Percentiles rank a stretch among this genome's conserved stretches.
Evolutionary conservation across 345 rosid species (phyloP).

Genomic region (Populus pruinosa): DNA sequence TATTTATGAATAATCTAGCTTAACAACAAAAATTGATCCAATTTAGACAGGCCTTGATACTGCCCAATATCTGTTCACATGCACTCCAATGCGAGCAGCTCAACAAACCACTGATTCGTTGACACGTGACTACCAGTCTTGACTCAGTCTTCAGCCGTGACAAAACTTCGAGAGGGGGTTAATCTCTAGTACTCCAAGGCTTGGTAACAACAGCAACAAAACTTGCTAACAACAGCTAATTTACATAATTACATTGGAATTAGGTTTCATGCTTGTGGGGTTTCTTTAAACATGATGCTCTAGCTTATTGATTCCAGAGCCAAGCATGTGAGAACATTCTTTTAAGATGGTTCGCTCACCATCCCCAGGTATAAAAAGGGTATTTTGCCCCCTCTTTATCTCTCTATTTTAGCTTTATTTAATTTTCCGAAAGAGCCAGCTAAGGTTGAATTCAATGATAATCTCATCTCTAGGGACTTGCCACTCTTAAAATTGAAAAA

Average conservation of each 20-base stretch:
- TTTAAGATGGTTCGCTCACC: conserved; percentile 18
- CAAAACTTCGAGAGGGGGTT: background rate
- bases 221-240: background rate
- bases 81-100: conserved; percentile 17
- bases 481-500: background rate
- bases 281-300: conserved; percentile 11
- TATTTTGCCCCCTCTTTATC: background rate
- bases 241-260: background rate
- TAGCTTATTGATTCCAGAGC: conserved; percentile 17
- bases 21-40: background rate
- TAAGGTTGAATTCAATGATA: conserved; percentile 8
- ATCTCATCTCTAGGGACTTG: conserved; percentile 13
- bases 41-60: background rate
- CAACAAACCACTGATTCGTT: conserved; percentile 9
- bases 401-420: background rate
- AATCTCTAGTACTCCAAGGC: background rate
- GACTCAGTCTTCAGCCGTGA: conserved; percentile 8
- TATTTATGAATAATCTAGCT: background rate
- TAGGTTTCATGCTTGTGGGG: conserved; percentile 24
- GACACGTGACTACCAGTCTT: conserved; percentile 13
- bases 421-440: background rate
- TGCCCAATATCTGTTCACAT: conserved; percentile 27
- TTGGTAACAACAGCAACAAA: conserved; percentile 7
- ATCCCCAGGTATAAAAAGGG: background rate
- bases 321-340: conserved; percentile 37